Evolutionary conservation across 2,329 filamentous ascomycete species (phyloP).

Genomic region (Botrytis pseudocinerea): DNA sequence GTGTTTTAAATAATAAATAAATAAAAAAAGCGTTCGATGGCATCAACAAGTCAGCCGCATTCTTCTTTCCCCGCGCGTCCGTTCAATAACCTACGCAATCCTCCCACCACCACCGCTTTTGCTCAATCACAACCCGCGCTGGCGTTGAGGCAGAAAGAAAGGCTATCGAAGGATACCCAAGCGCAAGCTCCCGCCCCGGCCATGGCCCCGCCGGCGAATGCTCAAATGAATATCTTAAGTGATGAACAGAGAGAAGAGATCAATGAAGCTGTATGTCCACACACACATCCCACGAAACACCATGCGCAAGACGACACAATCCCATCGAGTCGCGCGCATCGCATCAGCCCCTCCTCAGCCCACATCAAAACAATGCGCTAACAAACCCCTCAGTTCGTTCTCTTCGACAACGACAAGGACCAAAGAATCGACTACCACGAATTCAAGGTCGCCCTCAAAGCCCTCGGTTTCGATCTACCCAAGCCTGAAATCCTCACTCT

Average conservation of each 20-base stretch:
- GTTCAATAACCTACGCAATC: slow-evolving; percentile 42
- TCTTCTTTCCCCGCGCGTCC: slow-evolving; percentile 52
- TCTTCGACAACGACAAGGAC: slow-evolving; percentile 97
- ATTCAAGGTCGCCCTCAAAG: slow-evolving; percentile 93
- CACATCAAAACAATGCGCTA: slow-evolving; percentile 19
- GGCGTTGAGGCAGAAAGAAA: slow-evolving; percentile 39
- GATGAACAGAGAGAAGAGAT: slow-evolving; percentile 94
- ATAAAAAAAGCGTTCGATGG: slow-evolving; percentile 32
- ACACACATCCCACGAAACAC: no score
- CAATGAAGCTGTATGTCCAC: slow-evolving; percentile 76
- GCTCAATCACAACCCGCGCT: slow-evolving; percentile 40
- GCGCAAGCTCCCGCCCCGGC: slow-evolving; percentile 22
- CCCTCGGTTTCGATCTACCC: slow-evolving; percentile 87
- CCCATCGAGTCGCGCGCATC: neutral
- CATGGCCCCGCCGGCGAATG: slow-evolving; percentile 26
- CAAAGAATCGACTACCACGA: slow-evolving; percentile 95
- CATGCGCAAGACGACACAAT: neutral
- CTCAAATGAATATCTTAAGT: slow-evolving; percentile 53
- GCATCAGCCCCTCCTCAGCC: neutral
- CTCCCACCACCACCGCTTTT: slow-evolving; percentile 34
- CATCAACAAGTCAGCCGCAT: slow-evolving; percentile 50
- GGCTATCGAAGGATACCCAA: slow-evolving; percentile 30
- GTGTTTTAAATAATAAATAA: neutral
- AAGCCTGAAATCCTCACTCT: slow-evolving; percentile 82
- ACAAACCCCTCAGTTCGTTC: slow-evolving; percentile 65